Percentiles rank a stretch among this genome's conserved stretches.
phyloP scores from a whole-genome alignment of 768 basidiomycete genomes.

The Russula vinacea region DNA sequence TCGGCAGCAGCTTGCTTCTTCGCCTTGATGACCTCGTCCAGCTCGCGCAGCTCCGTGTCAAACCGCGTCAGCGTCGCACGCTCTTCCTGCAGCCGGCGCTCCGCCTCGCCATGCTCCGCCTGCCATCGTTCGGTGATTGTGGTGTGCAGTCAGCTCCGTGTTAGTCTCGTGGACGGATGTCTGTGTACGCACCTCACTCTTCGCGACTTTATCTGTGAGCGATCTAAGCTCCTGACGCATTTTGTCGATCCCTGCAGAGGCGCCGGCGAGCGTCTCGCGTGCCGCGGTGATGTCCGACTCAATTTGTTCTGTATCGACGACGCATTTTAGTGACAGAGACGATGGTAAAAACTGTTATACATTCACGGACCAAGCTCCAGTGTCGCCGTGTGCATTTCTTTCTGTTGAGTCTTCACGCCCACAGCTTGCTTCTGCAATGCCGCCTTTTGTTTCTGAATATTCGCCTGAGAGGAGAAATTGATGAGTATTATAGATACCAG shows the following conservation, averaged over 20 bases:
- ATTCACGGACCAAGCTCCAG: slow-evolving; percentile 76
- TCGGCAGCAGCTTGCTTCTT: slow-evolving; percentile 72
- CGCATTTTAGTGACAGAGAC: background rate
- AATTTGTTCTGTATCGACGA: slow-evolving; percentile 61
- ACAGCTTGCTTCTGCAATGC: slow-evolving; percentile 78
- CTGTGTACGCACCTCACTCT: slow-evolving; percentile 6
- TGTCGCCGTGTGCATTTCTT: slow-evolving; percentile 81
- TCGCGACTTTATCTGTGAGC: slow-evolving; percentile 12
- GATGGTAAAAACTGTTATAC: background rate
- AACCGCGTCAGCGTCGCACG: slow-evolving; percentile 84
- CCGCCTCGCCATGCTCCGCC: slow-evolving; percentile 60
- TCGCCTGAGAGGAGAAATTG: slow-evolving; percentile 46
- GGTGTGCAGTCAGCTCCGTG: background rate
- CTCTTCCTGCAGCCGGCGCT: slow-evolving; percentile 75
- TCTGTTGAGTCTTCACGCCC: slow-evolving; percentile 80
- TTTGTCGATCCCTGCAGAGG: slow-evolving; percentile 17
- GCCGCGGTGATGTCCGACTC: slow-evolving; percentile 57
- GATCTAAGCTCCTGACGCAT: slow-evolving; percentile 23
- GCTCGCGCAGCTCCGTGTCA: slow-evolving; percentile 80
- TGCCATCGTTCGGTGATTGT: slow-evolving; percentile 33
- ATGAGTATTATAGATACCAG: background rate
- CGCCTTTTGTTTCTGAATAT: slow-evolving; percentile 77
- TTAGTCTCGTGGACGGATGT: background rate
- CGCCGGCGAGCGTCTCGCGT: slow-evolving; percentile 12
- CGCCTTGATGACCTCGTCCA: slow-evolving; percentile 76